phyloP scores from a whole-genome alignment of 495 filamentous ascomycete species.

The Penicillium argentinense region DNA sequence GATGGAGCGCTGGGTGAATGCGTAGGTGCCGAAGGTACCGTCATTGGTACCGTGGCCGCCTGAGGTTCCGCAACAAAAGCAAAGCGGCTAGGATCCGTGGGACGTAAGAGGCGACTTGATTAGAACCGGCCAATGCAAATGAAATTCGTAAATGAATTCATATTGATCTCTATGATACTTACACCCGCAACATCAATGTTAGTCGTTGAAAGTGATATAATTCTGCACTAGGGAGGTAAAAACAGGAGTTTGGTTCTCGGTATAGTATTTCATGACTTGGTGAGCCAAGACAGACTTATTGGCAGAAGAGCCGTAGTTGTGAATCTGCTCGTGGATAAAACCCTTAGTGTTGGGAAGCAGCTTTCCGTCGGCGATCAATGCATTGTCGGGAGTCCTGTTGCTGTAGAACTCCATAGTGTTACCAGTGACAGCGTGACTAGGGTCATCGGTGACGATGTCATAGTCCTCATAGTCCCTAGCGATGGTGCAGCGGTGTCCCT shows the following conservation, averaged over 20 bases:
- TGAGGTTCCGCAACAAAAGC: conserved; percentile 43
- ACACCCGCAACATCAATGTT: conserved; percentile 47
- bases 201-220: conserved; percentile 50
- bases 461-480: conserved; percentile 39
- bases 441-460: conserved; percentile 48
- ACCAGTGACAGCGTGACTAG: conserved; percentile 47
- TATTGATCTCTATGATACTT: conserved; percentile 16
- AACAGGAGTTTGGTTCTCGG: conserved; percentile 46
- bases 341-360: conserved; percentile 33
- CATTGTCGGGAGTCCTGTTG: conserved; percentile 41
- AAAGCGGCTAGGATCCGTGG: conserved; percentile 47
- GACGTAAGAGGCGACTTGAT: conserved; percentile 15
- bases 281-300: conserved; percentile 33
- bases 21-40: conserved; percentile 6
- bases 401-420: conserved; percentile 52
- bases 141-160: no score
- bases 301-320: conserved; percentile 20
- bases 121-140: background rate
- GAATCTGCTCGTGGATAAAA: conserved; percentile 49
- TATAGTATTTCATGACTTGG: conserved; percentile 52
- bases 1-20: conserved; percentile 44
- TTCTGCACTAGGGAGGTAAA: conserved; percentile 45
- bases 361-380: conserved; percentile 30
- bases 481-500: conserved; percentile 33
- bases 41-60: conserved; percentile 50